Percentiles rank a stretch among this genome's conserved stretches.
phyloP scores from a whole-genome alignment of 2,329 filamentous ascomycete species.

The Pseudocercospora crystallina region DNA sequence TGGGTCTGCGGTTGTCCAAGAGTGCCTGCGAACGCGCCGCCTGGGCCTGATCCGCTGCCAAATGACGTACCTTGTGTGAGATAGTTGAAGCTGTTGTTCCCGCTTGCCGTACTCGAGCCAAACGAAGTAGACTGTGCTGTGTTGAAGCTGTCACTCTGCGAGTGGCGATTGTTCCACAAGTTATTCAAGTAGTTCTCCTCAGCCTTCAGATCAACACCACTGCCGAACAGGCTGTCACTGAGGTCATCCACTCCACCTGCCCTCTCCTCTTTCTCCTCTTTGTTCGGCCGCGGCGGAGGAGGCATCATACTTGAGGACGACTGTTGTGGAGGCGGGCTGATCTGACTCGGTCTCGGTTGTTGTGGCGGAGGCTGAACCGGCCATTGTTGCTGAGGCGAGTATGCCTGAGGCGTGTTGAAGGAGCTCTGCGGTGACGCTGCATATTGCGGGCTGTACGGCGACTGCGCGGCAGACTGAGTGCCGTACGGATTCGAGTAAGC shows the following conservation, averaged over 20 bases:
- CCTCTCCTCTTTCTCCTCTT: constrained; percentile 59
- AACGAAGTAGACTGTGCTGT: constrained; percentile 44
- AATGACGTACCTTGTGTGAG: constrained; percentile 44
- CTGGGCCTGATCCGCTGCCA: constrained; percentile 36
- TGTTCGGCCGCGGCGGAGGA: constrained; percentile 59
- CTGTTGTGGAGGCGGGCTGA: constrained; percentile 24
- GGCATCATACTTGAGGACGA: constrained; percentile 50
- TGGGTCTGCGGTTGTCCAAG: constrained; percentile 57
- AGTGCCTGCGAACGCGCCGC: constrained; percentile 47
- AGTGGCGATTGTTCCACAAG: constrained; percentile 56
- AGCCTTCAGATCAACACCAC: constrained; percentile 81
- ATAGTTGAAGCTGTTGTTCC: constrained; percentile 49
- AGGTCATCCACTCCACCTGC: constrained; percentile 65
- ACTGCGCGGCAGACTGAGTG: constrained; percentile 31
- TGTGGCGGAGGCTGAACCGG: constrained; percentile 22
- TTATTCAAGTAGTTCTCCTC: constrained; percentile 80
- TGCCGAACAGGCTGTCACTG: constrained; percentile 78
- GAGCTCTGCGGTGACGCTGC: constrained; percentile 29
- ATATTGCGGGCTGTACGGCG: constrained; percentile 31
- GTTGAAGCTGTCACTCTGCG: constrained; percentile 29
- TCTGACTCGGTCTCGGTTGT: constrained; percentile 23
- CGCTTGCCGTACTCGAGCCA: constrained; percentile 44
- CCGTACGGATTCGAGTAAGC: constrained; percentile 40
- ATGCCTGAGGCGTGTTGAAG: constrained; percentile 36
- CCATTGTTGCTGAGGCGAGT: constrained; percentile 22